Conservation (phyloP, 768 basidiomycete species). For the Mycena maculata region DNA sequence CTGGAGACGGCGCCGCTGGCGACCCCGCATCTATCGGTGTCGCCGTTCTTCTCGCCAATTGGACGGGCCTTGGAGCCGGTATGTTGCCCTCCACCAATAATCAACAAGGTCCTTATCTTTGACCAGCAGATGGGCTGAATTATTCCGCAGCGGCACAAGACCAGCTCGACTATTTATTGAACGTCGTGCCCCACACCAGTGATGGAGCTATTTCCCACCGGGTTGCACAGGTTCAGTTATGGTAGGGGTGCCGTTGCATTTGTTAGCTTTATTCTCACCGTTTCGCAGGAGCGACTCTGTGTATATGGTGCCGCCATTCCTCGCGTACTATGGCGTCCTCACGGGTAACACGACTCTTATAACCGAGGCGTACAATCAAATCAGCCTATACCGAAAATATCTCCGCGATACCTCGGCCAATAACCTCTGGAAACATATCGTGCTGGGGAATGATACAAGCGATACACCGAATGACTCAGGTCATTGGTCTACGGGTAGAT, state of each 20-base stretch:
- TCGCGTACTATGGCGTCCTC: conserved; percentile 83
- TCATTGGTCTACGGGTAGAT: conserved; percentile 82
- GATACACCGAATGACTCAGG: conserved; percentile 64
- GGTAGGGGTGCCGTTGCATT: conserved; percentile 54
- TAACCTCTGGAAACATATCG: conserved; percentile 83
- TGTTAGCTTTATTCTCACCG: not conserved
- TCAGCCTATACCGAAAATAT: conserved; percentile 75
- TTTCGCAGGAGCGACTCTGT: conserved; percentile 76
- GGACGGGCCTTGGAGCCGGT: conserved; percentile 47
- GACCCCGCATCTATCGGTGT: conserved; percentile 87
- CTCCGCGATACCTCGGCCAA: conserved; percentile 62
- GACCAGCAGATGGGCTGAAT: conserved; percentile 53
- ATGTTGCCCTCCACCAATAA: not conserved
- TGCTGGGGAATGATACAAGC: conserved; percentile 56
- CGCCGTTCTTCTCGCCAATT: conserved; percentile 69
- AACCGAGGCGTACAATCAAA: conserved; percentile 75
- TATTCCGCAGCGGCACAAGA: conserved; percentile 73
- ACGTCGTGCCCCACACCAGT: conserved; percentile 65
- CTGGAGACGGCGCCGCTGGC: conserved; percentile 69
- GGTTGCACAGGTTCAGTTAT: conserved; percentile 73
- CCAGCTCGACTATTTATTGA: conserved; percentile 73
- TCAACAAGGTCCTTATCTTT: not conserved
- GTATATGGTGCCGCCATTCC: conserved; percentile 89
- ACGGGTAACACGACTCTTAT: conserved; percentile 70
- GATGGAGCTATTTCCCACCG: conserved; percentile 91